A percentile compares a stretch with the other conserved stretches of the same genome.
Evolutionary conservation across 805 yeast species (phyloP).

Genomic region (Debaryomyces maramus): DNA sequence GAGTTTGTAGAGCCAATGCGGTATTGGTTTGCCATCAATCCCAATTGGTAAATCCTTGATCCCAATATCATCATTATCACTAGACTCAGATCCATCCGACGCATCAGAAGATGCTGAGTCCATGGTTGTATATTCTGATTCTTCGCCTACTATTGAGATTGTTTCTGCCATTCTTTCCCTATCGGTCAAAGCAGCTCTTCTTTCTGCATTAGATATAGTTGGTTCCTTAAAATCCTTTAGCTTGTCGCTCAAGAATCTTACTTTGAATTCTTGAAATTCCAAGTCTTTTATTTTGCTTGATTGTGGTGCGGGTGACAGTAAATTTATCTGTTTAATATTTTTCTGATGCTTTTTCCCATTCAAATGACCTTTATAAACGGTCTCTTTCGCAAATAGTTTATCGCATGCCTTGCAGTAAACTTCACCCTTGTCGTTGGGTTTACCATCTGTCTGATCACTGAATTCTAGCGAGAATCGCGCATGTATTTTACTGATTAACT

Average conservation of each 20-base stretch:
- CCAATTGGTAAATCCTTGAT: constrained; percentile 74
- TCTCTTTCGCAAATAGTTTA: constrained; percentile 57
- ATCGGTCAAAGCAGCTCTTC: constrained; percentile 66
- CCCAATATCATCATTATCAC: constrained; percentile 37
- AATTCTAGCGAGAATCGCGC: constrained; percentile 3
- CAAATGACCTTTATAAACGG: constrained; percentile 71
- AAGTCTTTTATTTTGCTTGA: constrained; percentile 3
- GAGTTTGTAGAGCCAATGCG: constrained; percentile 87
- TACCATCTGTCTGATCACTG: constrained; percentile 9
- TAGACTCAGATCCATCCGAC: constrained; percentile 21
- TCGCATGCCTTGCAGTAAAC: constrained; percentile 66
- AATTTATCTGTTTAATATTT: constrained; percentile 26
- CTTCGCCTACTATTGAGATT: constrained; percentile 39
- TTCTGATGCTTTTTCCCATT: constrained; percentile 73
- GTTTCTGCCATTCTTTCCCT: constrained; percentile 62
- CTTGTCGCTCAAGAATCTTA: constrained; percentile 35
- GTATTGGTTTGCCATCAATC: constrained; percentile 88
- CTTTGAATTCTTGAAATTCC: constrained; percentile 46
- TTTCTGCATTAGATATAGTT: constrained; percentile 62
- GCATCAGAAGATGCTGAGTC: constrained; percentile 23
- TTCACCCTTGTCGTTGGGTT: constrained; percentile 22
- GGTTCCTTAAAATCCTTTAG: constrained; percentile 42
- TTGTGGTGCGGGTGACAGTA: not conserved
- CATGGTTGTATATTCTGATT: constrained; percentile 40
- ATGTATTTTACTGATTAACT: constrained; percentile 10